These are phyloP conservation scores for Termitomyces sp. DNA, from an alignment of 768 basidiomycete species.

Conservation along the genomic window DNA sequence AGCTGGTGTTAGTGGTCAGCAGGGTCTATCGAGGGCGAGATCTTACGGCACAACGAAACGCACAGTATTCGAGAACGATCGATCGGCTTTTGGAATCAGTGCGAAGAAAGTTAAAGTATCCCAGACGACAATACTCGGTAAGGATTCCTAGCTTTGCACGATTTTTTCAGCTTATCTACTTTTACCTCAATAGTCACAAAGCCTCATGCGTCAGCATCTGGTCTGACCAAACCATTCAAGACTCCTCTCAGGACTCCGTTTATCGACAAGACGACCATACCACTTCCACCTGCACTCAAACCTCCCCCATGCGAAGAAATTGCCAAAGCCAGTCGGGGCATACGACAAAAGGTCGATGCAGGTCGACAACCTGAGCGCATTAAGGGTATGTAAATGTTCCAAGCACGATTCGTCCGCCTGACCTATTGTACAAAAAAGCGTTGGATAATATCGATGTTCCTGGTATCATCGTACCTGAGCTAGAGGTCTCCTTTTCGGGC, in stretches of 20 bases:
- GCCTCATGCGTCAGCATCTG: conserved; percentile 33
- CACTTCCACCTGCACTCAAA: conserved; percentile 7
- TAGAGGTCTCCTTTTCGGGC: conserved; percentile 33
- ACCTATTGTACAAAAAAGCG: neutral
- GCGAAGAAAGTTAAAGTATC: conserved; percentile 29
- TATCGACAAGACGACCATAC: neutral
- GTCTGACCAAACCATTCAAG: conserved; percentile 45
- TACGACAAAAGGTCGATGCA: neutral
- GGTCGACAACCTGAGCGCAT: neutral
- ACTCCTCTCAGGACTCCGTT: conserved; percentile 27
- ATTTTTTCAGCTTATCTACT: neutral
- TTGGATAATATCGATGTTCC: conserved; percentile 13
- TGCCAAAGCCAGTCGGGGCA: neutral
- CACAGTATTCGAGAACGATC: conserved; percentile 2
- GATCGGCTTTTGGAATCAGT: neutral
- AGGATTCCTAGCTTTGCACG: neutral
- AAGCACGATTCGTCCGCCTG: neutral
- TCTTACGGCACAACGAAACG: conserved; percentile 11
- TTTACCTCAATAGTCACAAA: conserved; percentile 33
- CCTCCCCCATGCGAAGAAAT: neutral
- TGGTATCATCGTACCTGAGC: conserved; percentile 25
- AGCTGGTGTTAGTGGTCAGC: neutral
- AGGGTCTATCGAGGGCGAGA: neutral
- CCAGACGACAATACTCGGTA: conserved; percentile 27
- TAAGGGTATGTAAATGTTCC: neutral